Conservation (phyloP, 2,329 filamentous ascomycete species). For the Arthrobotrys sinensis region DNA sequence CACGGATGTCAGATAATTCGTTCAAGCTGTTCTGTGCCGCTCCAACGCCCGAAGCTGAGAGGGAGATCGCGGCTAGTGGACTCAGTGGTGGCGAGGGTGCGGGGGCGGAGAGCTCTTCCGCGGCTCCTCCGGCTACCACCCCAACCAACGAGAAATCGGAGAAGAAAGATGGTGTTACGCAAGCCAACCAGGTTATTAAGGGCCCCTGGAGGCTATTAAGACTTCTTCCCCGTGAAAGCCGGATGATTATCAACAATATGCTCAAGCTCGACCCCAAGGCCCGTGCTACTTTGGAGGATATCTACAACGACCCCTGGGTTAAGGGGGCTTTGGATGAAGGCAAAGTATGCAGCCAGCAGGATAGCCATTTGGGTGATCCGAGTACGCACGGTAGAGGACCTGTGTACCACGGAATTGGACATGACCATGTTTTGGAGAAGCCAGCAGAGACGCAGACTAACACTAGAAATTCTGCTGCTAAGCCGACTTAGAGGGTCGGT, state of each 20-base stretch:
- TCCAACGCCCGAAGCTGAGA: constrained; percentile 61
- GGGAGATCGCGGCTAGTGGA: constrained; percentile 50
- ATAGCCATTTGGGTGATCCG: constrained; percentile 65
- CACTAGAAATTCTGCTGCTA: constrained; percentile 89
- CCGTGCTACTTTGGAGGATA: constrained; percentile 86
- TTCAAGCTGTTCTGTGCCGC: constrained; percentile 85
- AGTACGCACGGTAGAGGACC: constrained; percentile 70
- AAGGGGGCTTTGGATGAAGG: constrained; percentile 75
- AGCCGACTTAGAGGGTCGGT: constrained; percentile 56
- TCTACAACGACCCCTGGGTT: constrained; percentile 92
- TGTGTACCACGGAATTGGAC: constrained; percentile 80
- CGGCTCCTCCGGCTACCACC: constrained; percentile 46
- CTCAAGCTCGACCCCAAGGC: constrained; percentile 87
- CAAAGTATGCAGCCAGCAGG: constrained; percentile 82
- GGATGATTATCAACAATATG: constrained; percentile 93
- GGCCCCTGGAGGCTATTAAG: constrained; percentile 92
- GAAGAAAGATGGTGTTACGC: constrained; percentile 65
- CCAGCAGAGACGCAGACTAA: constrained; percentile 89
- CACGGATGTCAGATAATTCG: constrained; percentile 90
- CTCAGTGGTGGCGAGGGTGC: constrained; percentile 37
- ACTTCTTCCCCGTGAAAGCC: constrained; percentile 87
- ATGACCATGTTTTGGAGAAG: constrained; percentile 88
- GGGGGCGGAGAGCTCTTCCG: constrained; percentile 37
- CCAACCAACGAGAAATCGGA: constrained; percentile 17
- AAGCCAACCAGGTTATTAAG: constrained; percentile 74